Evolutionary conservation across 164 flowering plant species (phyloP).

Genomic region (Berberis vulgaris): DNA sequence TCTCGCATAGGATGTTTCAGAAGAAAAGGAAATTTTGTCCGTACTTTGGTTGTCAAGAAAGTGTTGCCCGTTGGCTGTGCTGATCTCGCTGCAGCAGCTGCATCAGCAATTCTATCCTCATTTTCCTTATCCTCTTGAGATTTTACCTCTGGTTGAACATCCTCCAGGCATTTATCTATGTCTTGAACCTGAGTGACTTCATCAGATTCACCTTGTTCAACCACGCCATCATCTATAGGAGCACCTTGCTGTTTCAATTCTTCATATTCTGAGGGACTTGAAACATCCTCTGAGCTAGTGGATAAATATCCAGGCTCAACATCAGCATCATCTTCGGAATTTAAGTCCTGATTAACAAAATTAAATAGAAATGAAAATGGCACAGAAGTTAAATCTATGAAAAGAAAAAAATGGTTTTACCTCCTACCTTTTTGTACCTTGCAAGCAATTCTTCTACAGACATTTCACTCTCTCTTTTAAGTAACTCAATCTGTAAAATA

Average conservation of each 20-base stretch:
- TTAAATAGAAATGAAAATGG: conserved; percentile 6
- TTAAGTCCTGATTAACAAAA: conserved; percentile 27
- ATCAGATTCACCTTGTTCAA: conserved; percentile 19
- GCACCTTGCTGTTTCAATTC: conserved; percentile 13
- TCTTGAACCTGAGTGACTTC: conserved; percentile 12
- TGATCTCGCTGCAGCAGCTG: conserved; percentile 97
- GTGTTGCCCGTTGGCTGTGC: conserved; percentile 99
- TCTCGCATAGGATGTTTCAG: conserved; percentile 89
- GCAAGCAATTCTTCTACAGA: conserved; percentile 82
- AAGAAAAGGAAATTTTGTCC: conserved; percentile 93
- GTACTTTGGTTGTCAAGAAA: conserved; percentile 88
- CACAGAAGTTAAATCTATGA: not conserved
- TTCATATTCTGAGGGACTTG: conserved; percentile 26
- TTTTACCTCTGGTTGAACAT: conserved; percentile 15
- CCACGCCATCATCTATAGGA: conserved; percentile 21
- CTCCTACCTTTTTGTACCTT: conserved; percentile 69
- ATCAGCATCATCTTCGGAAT: conserved; percentile 20
- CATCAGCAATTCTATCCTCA: conserved; percentile 84
- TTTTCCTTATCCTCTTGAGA: conserved; percentile 50
- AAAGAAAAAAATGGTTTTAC: not conserved
- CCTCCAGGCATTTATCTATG: conserved; percentile 20
- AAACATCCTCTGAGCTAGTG: conserved; percentile 37
- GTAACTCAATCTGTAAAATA: conserved; percentile 63
- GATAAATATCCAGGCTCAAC: conserved; percentile 51
- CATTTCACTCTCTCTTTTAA: conserved; percentile 88